phyloP scores from a whole-genome alignment of 805 yeast genomes.

The Candida sphagnicola region DNA sequence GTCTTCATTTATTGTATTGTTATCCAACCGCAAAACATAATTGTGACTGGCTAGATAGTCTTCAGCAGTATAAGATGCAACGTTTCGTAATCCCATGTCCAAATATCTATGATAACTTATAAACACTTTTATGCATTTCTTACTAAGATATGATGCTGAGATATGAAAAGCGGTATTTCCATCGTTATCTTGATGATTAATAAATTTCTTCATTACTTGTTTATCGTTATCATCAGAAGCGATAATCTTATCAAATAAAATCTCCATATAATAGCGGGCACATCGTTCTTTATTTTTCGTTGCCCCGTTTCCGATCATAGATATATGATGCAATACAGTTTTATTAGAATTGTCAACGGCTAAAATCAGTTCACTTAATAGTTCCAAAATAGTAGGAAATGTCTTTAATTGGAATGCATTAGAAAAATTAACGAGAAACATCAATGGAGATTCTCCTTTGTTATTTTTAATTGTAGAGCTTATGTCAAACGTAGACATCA shows the following conservation, averaged over 20 bases:
- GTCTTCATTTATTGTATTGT: constrained; percentile 8
- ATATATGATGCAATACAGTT: constrained; percentile 41
- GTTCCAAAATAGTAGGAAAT: constrained; percentile 31
- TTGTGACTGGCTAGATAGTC: constrained; percentile 37
- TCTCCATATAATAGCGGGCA: constrained; percentile 37
- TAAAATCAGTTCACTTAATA: constrained; percentile 33
- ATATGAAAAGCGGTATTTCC: constrained; percentile 95
- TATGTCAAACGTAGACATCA: constrained; percentile 66
- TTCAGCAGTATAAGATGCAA: constrained; percentile 41
- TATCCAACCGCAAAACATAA: constrained; percentile 21
- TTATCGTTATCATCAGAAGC: constrained; percentile 17
- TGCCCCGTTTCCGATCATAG: constrained; percentile 13
- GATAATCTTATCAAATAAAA: constrained; percentile 29
- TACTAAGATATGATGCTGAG: constrained; percentile 73
- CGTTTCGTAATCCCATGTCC: constrained; percentile 42
- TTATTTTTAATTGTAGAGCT: constrained; percentile 69
- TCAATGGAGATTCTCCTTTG: constrained; percentile 82
- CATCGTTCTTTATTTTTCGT: constrained; percentile 31
- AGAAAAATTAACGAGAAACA: constrained; percentile 39
- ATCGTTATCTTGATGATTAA: constrained; percentile 85
- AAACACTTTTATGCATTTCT: constrained; percentile 73
- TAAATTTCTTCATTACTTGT: constrained; percentile 42
- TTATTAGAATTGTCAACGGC: constrained; percentile 36
- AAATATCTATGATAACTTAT: constrained; percentile 78
- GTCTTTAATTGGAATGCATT: constrained; percentile 36